Conservation (phyloP, 352 stramenopile genomes). For the Globisporangium spiculum region DNA sequence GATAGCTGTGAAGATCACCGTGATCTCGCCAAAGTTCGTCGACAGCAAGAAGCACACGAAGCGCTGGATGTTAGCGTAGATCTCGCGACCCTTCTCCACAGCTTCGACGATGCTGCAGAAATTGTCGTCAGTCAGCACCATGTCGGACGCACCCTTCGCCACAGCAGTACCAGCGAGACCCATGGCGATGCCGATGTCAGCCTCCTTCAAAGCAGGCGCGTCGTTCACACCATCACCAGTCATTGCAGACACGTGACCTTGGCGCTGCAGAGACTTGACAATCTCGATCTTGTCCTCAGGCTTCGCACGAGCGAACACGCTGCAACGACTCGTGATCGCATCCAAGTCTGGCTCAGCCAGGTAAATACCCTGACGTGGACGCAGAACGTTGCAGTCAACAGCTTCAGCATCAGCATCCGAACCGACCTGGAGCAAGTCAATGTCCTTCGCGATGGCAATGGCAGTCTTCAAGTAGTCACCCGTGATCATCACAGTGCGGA, state of each 20-base stretch:
- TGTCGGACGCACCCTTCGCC: conserved; percentile 97
- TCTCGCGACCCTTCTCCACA: conserved; percentile 95
- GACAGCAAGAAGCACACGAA: conserved; percentile 98
- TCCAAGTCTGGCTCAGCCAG: conserved; percentile 76
- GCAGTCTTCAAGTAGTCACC: conserved; percentile 95
- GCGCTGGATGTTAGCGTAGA: conserved; percentile 97
- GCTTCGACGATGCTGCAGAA: conserved; percentile 97
- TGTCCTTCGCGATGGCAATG: conserved; percentile 88
- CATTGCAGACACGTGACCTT: conserved; percentile 89
- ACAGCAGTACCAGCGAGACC: conserved; percentile 96
- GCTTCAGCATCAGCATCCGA: conserved; percentile 51
- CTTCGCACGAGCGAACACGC: conserved; percentile 95
- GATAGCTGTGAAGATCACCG: conserved; percentile 74
- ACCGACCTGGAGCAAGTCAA: conserved; percentile 76
- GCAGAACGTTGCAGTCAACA: conserved; percentile 64
- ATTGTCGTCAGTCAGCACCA: conserved; percentile 98
- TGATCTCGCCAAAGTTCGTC: conserved; percentile 95
- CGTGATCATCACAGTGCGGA: conserved; percentile 91
- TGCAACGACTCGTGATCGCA: conserved; percentile 64
- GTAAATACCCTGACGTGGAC: conserved; percentile 41
- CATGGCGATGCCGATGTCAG: conserved; percentile 96
- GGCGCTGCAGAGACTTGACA: conserved; percentile 90
- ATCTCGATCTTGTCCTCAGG: conserved; percentile 96
- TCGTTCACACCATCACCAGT: conserved; percentile 99
- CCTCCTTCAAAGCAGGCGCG: conserved; percentile 94